Evolutionary conservation across 202 grass and related monocot species (phyloP), one percentile per base, ranked within the genome.

Genomic region (Saccharum hybrid): DNA sequence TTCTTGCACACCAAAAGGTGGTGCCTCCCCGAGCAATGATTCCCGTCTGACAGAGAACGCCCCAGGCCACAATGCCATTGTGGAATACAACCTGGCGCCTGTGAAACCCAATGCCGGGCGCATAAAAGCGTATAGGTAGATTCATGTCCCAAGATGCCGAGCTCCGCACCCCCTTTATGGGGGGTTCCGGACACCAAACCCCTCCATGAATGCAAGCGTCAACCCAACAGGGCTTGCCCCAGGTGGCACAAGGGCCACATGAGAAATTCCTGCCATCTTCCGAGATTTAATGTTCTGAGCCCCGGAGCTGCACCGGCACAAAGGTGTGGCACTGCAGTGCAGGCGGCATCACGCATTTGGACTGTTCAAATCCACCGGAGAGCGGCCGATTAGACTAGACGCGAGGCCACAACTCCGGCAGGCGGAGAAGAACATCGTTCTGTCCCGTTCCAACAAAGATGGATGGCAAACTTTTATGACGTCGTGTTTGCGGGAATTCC

Each of bases 81-180:
- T 87, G 88, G 84, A 80, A 82, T 80, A 87, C 88, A 90, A 87
- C 84, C 88, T 90, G 88, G 84, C 84, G 63, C 84, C 83, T 83
- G 63, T 75, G 81, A 87, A 87, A 87, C 42, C 80, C 70, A 80
- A 71, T 60, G 80, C 84, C 54, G 41, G 63, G 33, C 52, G 83
- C 83, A 65, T 79, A 83, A 36, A 86, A 86, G 84, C 76, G 80
- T 80, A 69, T 79, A 82, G 60, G 80, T n/a, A n/a, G n/a, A n/a
- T n/a, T n/a, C 81, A 87, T 46, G 69, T 90, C 77, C 79, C 69
- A 69, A 90, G 80, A 86, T 90, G 70, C 80, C 79, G 52, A 22
- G 10, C 79, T 82, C 64, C 59, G 49, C 37, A 15, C 33, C 33
- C 1, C 9, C 84, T 80, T 80, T 90, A 75, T 80, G 75, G 79